Conservation (phyloP, 2,329 filamentous ascomycete genomes). For the Fusarium staphyleae region DNA sequence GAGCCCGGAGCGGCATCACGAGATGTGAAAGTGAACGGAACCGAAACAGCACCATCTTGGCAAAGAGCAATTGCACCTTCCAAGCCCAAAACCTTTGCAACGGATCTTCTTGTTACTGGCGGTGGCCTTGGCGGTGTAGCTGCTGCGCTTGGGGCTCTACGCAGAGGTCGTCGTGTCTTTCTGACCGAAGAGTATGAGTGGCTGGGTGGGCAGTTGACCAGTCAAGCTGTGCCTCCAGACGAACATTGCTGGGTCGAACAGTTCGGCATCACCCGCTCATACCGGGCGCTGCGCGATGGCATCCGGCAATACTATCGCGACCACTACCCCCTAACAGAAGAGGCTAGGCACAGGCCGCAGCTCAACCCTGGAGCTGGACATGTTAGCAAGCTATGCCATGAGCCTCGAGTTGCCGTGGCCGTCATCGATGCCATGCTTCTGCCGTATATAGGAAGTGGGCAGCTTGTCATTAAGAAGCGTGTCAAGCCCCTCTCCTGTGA, state of each 20-base stretch:
- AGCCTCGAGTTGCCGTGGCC: constrained; percentile 40
- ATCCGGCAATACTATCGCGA: constrained; percentile 40
- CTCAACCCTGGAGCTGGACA: constrained; percentile 41
- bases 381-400: constrained; percentile 42
- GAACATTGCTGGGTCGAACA: constrained; percentile 43
- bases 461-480: constrained; percentile 32
- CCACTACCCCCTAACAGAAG: constrained; percentile 38
- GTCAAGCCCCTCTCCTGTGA: constrained; percentile 33
- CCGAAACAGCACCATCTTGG: not conserved
- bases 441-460: constrained; percentile 37
- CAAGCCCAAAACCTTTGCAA: constrained; percentile 16
- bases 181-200: constrained; percentile 42
- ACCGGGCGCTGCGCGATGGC: constrained; percentile 35
- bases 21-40: too few relatives aligned
- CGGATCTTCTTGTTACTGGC: constrained; percentile 37
- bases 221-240: constrained; percentile 42
- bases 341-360: constrained; percentile 35
- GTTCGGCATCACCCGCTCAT: constrained; percentile 40
- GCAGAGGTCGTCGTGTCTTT: constrained; percentile 33
- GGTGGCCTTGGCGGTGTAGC: constrained; percentile 40
- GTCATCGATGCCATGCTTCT: constrained; percentile 40
- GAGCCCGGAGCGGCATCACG: too few relatives aligned
- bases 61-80: constrained; percentile 2
- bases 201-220: constrained; percentile 41
- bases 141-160: constrained; percentile 40